Base-by-base conservation (phyloP, 2,329 filamentous ascomycete genomes). In the Escovopsis sp. region DNA sequence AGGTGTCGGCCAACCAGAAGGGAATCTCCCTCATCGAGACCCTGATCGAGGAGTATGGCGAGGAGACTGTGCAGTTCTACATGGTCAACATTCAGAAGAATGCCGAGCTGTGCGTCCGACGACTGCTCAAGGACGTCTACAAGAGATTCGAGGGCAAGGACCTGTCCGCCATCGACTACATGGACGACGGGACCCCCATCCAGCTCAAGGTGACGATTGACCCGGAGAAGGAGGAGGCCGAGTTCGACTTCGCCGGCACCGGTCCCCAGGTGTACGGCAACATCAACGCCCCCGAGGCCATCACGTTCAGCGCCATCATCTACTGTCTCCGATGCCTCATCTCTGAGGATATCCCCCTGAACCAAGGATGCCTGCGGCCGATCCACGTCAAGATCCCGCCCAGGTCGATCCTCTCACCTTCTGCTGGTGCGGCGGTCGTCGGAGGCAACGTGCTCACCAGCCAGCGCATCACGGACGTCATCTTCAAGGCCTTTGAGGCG, bases 271-370 rank as follows among this genome's bases (percentile, higher is more conserved):
- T 86, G 1, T 85, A 85, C 52, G 82, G 75, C 28, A 88, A 87
- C 52, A 80, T 80, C 59, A 91, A 91, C 53, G 84, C 85, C 0
- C 85, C 85, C 0, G 74, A 85, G 59, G 85, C 85, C 3, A 82
- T 91, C 39, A 88, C 83, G 0, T 86, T 84, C 62, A 82, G 77
- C 6, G 85, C 85, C n/a, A 88, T 89, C 50, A 89, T 91, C 49
- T 91, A 91, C 66, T 89, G 83, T 52, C 67, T 91, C 12, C 74
- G 85, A 26, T 85, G 80, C 52, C 68, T 91, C 43, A 87, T 91
- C 49, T 80, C 75, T 8, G 77, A 85, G 53, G 84, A 89, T 48
- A 88, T 91, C 7, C 85, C 85, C 0, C 66, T 91, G 4, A 91
- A 91, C 58, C 85, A 91, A 59, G 85, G 85, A 47, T 89, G 85